phyloP scores from a whole-genome alignment of 306 rosid species.

The Oemleria cerasiformis region DNA sequence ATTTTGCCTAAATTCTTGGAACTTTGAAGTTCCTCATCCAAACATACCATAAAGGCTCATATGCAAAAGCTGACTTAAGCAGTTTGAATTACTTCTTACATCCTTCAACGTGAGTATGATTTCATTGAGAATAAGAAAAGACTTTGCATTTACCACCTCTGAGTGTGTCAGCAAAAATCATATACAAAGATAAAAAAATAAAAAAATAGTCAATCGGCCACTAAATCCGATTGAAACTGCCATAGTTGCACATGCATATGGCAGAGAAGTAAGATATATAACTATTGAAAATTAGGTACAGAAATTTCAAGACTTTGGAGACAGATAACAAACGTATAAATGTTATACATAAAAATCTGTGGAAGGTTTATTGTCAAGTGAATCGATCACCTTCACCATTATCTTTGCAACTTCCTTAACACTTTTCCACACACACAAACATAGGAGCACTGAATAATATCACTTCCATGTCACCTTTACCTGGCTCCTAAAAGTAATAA shows the following conservation, averaged over 20 bases:
- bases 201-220: not conserved
- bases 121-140: slow-evolving; percentile 85
- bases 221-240: not conserved
- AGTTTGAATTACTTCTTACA: slow-evolving; percentile 40
- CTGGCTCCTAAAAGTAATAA: not conserved
- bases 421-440: not conserved
- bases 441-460: not conserved
- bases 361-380: no score
- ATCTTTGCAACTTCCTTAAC: not conserved
- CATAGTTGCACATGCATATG: not conserved
- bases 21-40: no score
- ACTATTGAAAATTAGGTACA: not conserved
- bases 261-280: not conserved
- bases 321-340: no score
- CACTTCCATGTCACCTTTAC: not conserved
- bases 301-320: no score
- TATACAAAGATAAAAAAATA: not conserved
- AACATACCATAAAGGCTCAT: not conserved
- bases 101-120: slow-evolving; percentile 73
- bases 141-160: slow-evolving; percentile 66
- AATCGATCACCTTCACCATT: no score
- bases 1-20: no score
- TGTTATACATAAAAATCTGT: no score
- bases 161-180: slow-evolving; percentile 56
- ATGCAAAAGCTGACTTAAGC: not conserved